Evolutionary conservation across 2,329 filamentous ascomycete species (phyloP).

Genomic region (Aspergillus phoenicis): DNA sequence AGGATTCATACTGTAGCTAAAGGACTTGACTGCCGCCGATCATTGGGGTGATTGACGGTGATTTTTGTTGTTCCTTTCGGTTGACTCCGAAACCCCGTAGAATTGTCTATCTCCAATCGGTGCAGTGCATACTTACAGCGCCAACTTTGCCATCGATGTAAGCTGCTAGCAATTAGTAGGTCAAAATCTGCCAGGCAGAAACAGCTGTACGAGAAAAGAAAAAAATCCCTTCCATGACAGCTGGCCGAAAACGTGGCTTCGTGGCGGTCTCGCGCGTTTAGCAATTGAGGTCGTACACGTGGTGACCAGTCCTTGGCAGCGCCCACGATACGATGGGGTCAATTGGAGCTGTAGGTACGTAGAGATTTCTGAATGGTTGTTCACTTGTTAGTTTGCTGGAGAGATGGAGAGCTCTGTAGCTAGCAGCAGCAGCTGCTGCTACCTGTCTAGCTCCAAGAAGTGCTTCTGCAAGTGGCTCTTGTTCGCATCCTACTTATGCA

Average conservation of each 20-base stretch:
- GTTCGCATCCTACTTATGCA: constrained; percentile 2
- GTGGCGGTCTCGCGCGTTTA: not conserved
- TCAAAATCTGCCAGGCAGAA: not conserved
- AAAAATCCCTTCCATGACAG: not conserved
- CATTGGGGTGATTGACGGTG: not conserved
- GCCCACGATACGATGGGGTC: not conserved
- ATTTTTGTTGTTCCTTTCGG: not conserved
- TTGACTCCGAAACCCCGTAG: not conserved
- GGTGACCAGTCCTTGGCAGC: not conserved
- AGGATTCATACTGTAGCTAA: not conserved
- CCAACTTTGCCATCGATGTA: not conserved
- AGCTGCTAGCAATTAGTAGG: not conserved
- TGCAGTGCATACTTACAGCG: not conserved
- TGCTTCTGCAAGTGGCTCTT: constrained; percentile 1
- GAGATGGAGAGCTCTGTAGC: not conserved
- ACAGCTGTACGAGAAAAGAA: not conserved
- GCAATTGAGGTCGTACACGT: constrained; percentile 1
- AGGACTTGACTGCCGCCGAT: too few relatives aligned
- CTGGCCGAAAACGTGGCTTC: constrained; percentile 9
- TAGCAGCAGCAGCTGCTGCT: not conserved
- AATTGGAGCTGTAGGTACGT: not conserved
- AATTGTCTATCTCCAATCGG: not conserved
- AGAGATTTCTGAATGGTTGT: too few relatives aligned
- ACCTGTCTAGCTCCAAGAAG: not conserved
- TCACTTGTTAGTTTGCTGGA: not conserved